phyloP scores from a whole-genome alignment of 1,139 yeast genomes.

The Blastobotrys serpentis region DNA sequence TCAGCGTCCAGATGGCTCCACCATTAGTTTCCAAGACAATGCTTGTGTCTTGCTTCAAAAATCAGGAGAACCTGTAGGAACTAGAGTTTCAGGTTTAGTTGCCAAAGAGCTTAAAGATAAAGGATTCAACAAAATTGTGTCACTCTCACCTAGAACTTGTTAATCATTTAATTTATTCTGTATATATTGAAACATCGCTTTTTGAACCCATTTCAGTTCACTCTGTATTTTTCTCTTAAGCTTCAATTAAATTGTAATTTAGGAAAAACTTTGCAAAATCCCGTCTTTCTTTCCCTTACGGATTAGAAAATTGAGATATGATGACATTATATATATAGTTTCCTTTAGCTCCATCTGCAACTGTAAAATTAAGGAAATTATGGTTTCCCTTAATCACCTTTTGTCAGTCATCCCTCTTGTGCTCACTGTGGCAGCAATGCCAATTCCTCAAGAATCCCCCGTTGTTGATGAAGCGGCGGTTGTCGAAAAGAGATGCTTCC shows the following conservation, averaged over 20 bases:
- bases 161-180: constrained; percentile 35
- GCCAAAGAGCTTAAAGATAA: constrained; percentile 87
- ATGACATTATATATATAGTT: too few species aligned
- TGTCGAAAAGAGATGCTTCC: constrained; percentile 1
- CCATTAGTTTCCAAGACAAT: constrained; percentile 87
- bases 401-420: neutral
- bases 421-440: constrained; percentile 2
- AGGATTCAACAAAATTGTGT: constrained; percentile 81
- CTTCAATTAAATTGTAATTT: too few species aligned
- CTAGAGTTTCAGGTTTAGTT: constrained; percentile 88
- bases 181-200: too few species aligned
- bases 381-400: neutral
- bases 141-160: constrained; percentile 86
- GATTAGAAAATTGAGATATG: too few species aligned
- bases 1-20: constrained; percentile 83
- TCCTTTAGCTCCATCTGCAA: too few species aligned
- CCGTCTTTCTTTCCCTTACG: too few species aligned
- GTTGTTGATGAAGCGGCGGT: neutral
- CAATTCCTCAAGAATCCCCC: constrained; percentile 5
- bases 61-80: constrained; percentile 91
- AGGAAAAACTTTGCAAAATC: neutral
- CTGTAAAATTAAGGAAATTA: too few species aligned
- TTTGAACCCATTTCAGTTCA: too few species aligned
- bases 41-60: constrained; percentile 95
- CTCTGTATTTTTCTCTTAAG: too few species aligned